Percentiles rank a stretch among this genome's conserved stretches.
Evolutionary conservation across 805 yeast species (phyloP).

Genomic region (Candida awuae): DNA sequence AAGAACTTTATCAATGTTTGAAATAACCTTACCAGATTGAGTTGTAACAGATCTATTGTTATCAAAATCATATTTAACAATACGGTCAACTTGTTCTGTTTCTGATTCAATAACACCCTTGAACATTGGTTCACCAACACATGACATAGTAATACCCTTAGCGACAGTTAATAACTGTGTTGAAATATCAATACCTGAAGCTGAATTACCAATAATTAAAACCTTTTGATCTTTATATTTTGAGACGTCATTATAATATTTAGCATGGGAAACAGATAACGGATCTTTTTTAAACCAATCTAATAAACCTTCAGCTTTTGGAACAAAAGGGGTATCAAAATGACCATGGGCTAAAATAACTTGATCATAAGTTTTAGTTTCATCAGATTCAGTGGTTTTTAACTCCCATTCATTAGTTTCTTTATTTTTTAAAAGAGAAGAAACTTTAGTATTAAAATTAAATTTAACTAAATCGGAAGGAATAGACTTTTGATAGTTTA

Average conservation of each 20-base stretch:
- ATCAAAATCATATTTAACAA: conserved; percentile 21
- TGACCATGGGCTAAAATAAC: conserved; percentile 42
- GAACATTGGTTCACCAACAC: conserved; percentile 25
- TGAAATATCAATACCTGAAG: conserved; percentile 62
- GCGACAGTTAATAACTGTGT: conserved; percentile 27
- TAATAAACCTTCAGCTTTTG: conserved; percentile 34
- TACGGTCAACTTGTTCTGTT: conserved; percentile 22
- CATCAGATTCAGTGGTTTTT: conserved; percentile 8
- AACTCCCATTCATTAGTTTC: conserved; percentile 23
- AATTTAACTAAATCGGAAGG: conserved; percentile 29
- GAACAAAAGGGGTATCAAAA: conserved; percentile 40
- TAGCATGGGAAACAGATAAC: conserved; percentile 35
- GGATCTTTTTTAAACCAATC: conserved; percentile 28
- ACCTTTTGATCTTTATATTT: conserved; percentile 31
- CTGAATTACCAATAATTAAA: conserved; percentile 38
- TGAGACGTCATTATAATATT: conserved; percentile 31
- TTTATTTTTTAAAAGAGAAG: conserved; percentile 29
- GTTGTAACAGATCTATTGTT: conserved; percentile 33
- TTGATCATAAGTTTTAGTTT: conserved; percentile 23
- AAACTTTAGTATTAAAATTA: conserved; percentile 37
- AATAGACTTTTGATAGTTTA: conserved; percentile 42
- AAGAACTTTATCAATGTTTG: conserved; percentile 47
- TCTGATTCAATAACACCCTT: conserved; percentile 22
- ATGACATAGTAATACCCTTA: conserved; percentile 23
- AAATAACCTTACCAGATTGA: conserved; percentile 39